Evolutionary conservation across 2,329 filamentous ascomycete species (phyloP).

Genomic region (Ascochyta viciae-villosae): DNA sequence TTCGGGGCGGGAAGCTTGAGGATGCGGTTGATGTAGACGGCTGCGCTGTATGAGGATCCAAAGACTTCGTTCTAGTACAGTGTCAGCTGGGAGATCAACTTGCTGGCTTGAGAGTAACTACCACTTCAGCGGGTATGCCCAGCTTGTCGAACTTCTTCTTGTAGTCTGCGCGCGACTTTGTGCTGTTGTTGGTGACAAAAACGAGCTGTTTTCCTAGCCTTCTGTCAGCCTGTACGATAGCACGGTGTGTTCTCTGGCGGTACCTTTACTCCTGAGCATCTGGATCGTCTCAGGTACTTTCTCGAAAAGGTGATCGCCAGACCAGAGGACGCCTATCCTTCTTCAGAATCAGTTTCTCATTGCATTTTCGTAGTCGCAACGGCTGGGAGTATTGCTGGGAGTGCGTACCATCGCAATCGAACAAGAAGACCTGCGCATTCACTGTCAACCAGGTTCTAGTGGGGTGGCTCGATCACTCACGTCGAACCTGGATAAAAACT

Average conservation of each 20-base stretch:
- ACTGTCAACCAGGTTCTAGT: conserved; percentile 26
- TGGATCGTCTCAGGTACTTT: conserved; percentile 85
- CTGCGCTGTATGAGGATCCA: conserved; percentile 91
- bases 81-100: conserved; percentile 10
- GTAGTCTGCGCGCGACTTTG: conserved; percentile 92
- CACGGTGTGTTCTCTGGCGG: background rate
- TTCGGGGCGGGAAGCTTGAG: conserved; percentile 78
- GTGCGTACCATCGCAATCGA: conserved; percentile 89
- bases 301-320: conserved; percentile 87
- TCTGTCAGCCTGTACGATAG: conserved; percentile 3
- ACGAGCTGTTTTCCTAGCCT: conserved; percentile 82
- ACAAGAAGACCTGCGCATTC: conserved; percentile 77
- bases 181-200: conserved; percentile 99
- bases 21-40: conserved; percentile 95
- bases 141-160: conserved; percentile 85
- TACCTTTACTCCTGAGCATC: conserved; percentile 81
- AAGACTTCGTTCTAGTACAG: conserved; percentile 82
- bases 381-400: background rate
- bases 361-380: background rate
- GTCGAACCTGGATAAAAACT: conserved; percentile 91
- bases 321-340: conserved; percentile 89
- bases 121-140: conserved; percentile 77
- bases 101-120: conserved; percentile 38
- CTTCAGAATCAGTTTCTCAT: conserved; percentile 48
- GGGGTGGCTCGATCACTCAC: conserved; percentile 61